A percentile compares a stretch with the other conserved stretches of the same genome.
Evolutionary conservation across 2,329 filamentous ascomycete genomes (phyloP).

Genomic region (Phyllosticta citribraziliensis): DNA sequence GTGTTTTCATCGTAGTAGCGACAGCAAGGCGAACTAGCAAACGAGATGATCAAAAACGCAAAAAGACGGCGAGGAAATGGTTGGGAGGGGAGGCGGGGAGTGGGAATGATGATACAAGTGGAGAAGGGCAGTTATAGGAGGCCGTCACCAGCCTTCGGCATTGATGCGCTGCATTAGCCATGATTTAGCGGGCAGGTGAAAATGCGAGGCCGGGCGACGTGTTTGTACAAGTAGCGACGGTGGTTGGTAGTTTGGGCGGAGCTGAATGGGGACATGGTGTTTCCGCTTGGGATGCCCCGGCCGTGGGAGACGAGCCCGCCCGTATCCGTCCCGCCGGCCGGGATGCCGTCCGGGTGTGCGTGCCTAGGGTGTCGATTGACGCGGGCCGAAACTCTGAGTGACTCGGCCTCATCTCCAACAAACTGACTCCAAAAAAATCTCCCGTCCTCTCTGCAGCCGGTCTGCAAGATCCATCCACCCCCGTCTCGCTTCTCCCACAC

Average conservation of each 20-base stretch:
- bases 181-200: neutral
- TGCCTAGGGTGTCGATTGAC: neutral
- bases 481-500: neutral
- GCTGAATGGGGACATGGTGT: neutral
- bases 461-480: neutral
- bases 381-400: neutral
- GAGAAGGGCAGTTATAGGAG: neutral
- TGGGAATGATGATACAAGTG: neutral
- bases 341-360: neutral
- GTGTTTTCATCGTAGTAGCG: conserved; percentile 24
- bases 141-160: conserved; percentile 4
- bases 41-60: neutral
- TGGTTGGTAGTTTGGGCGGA: neutral
- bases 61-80: conserved; percentile 7
- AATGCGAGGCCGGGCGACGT: neutral
- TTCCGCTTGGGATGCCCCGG: neutral
- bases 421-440: neutral
- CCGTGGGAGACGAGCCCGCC: neutral
- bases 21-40: neutral
- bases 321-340: neutral
- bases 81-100: neutral
- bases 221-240: neutral
- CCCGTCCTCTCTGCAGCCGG: neutral
- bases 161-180: neutral
- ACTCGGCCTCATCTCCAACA: neutral